Conservation (phyloP, 2,329 filamentous ascomycete species). For the Botrytis pseudocinerea region DNA sequence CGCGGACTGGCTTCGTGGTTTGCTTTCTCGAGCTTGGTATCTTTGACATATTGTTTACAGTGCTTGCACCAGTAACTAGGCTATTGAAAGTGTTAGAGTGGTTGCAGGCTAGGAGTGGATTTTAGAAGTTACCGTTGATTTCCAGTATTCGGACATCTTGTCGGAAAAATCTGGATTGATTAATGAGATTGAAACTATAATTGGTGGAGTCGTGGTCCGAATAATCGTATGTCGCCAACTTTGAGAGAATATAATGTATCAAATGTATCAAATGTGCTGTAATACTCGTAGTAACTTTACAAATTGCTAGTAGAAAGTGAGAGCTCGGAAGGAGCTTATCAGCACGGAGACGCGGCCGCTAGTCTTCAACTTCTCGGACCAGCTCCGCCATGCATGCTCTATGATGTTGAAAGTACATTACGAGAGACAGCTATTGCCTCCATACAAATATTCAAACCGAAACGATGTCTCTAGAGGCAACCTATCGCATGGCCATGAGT, state of each 20-base stretch:
- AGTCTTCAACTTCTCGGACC: conserved; percentile 10
- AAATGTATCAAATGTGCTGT: background rate
- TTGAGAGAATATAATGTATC: background rate
- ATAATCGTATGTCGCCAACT: background rate
- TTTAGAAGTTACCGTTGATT: conserved; percentile 67
- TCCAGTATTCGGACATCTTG: conserved; percentile 96
- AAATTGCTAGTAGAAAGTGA: background rate
- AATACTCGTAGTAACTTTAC: background rate
- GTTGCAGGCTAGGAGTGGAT: background rate
- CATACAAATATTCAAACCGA: background rate
- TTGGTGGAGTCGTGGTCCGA: background rate
- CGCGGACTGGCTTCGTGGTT: conserved; percentile 87
- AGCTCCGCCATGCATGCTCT: background rate
- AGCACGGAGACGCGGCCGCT: conserved; percentile 11
- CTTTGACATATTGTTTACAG: conserved; percentile 85
- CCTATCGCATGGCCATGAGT: conserved; percentile 33
- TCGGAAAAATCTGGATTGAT: background rate
- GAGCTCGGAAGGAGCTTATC: background rate
- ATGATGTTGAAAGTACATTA: conserved; percentile 12
- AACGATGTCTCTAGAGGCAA: conserved; percentile 34
- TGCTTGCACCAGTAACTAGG: conserved; percentile 99
- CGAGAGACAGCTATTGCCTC: background rate
- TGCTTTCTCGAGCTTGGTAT: conserved; percentile 84
- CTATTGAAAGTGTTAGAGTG: conserved; percentile 40
- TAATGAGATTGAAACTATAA: background rate